Base-by-base conservation (phyloP, 1,284 basidiomycete species). In the Malassezia equina region DNA sequence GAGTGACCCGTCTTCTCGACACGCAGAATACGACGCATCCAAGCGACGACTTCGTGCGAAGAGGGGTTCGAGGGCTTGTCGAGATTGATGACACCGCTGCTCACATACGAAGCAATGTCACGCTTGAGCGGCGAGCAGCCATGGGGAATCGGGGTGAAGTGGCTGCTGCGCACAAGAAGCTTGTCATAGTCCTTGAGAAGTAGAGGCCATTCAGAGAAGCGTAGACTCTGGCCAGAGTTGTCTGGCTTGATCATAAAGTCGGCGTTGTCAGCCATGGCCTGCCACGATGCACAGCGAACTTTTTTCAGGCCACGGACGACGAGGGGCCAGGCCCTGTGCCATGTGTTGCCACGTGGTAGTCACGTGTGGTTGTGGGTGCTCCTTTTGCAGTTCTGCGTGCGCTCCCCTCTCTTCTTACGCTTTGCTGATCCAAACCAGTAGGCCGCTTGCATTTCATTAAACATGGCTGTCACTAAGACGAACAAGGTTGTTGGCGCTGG, bases 1-100 rank as follows among this genome's bases (percentile, higher is more conserved):
- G 89, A 91, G 78, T 95, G 91, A 48, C 93, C 94, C 0, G 94
- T 99, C 79, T 99, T 98, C 77, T 98, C 93, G 31, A 88, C 88
- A 25, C 93, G 84, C 49, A 99, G 78, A 65, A 99, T 99, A 25
- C 94, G 83, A 67, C 93, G 83, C 62, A 99, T 79, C 94, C 94
- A 99, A 15, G 94, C 94, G 62, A 99, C 94, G 53, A 99, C 94
- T 80, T 99, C 94, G 78, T 99, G 94, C n/a, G 93, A 96, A 4
- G 94, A 98, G 7, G 94, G 94, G 78, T 98, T 99, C 45, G 93
- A 96, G 24, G 94, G 94, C 77, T 99, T 99, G 82, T 99, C 94
- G 65, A 98, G 81, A 79, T 98, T 96, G 77, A 99, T 98, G 55
- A 95, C 89, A 66, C 94, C 94, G 60, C 90, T 90, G 85, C 90